Evolutionary conservation across 2,329 filamentous ascomycete genomes (phyloP).

Genomic region (Colletotrichum cordylinicola): DNA sequence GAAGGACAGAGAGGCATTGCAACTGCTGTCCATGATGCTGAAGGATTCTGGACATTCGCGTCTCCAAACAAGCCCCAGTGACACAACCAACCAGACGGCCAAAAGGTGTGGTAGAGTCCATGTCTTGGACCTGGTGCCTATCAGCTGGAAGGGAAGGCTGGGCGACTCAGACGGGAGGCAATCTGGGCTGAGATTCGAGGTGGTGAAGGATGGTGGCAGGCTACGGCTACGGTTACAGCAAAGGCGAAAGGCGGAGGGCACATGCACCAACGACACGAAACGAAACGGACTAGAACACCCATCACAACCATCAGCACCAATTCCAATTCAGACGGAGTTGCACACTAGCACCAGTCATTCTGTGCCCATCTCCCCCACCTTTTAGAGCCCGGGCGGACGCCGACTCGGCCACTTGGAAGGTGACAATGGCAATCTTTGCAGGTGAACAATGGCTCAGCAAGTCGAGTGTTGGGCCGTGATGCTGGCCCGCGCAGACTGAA

Average conservation of each 20-base stretch:
- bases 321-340: neutral
- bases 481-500: neutral
- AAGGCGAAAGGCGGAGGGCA: neutral
- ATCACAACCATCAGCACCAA: neutral
- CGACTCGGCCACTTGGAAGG: neutral
- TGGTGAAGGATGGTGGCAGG: neutral
- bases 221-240: constrained; percentile 5
- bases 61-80: neutral
- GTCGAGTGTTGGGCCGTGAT: neutral
- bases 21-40: neutral
- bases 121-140: neutral
- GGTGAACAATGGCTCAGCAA: neutral
- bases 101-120: neutral
- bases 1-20: neutral
- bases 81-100: neutral
- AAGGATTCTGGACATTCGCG: neutral
- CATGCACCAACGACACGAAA: neutral
- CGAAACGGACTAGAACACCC: neutral
- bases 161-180: neutral
- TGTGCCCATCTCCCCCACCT: neutral
- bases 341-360: neutral
- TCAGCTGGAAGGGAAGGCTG: neutral
- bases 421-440: neutral
- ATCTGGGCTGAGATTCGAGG: neutral
- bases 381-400: neutral